Percentiles rank a stretch among this genome's conserved stretches.
phyloP scores from a whole-genome alignment of 805 yeast genomes.

The Jamesozyma gamospora region DNA sequence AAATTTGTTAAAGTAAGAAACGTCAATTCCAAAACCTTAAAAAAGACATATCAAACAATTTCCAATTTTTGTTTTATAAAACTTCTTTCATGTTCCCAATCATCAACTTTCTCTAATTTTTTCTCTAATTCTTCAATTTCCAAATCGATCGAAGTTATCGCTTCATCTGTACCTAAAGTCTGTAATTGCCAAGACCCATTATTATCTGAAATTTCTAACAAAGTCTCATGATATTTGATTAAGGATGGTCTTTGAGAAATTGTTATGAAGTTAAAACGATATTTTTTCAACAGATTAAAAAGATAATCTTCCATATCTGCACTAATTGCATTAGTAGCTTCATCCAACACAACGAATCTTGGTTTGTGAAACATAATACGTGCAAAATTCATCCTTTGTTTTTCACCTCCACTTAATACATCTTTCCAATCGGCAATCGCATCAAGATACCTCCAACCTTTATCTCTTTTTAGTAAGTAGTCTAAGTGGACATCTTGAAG shows the following conservation, averaged over 20 bases:
- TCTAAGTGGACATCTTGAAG: slow-evolving; percentile 71
- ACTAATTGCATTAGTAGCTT: slow-evolving; percentile 87
- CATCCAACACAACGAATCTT: slow-evolving; percentile 75
- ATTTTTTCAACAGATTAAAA: slow-evolving; percentile 62
- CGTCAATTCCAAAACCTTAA: too few species aligned
- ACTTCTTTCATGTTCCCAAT: slow-evolving; percentile 49
- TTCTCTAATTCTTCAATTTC: slow-evolving; percentile 61
- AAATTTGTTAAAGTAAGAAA: not conserved
- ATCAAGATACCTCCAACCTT: slow-evolving; percentile 38
- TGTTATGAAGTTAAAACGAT: slow-evolving; percentile 68
- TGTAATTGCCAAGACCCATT: slow-evolving; percentile 52
- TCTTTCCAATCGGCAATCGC: slow-evolving; percentile 69
- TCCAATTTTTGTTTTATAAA: slow-evolving; percentile 39
- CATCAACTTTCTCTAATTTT: slow-evolving; percentile 48
- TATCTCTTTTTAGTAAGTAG: slow-evolving; percentile 60
- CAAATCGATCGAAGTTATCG: slow-evolving; percentile 56
- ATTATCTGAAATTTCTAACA: slow-evolving; percentile 56
- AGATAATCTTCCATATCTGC: slow-evolving; percentile 82
- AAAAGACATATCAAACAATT: slow-evolving; percentile 25
- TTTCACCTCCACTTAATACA: slow-evolving; percentile 93
- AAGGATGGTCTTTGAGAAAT: slow-evolving; percentile 75
- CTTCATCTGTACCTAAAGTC: slow-evolving; percentile 55
- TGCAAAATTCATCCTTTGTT: slow-evolving; percentile 84
- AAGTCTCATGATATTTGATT: slow-evolving; percentile 72
- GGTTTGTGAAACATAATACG: slow-evolving; percentile 74